Base-by-base conservation (phyloP, 2,329 filamentous ascomycete genomes). In the Periconia sp. region DNA sequence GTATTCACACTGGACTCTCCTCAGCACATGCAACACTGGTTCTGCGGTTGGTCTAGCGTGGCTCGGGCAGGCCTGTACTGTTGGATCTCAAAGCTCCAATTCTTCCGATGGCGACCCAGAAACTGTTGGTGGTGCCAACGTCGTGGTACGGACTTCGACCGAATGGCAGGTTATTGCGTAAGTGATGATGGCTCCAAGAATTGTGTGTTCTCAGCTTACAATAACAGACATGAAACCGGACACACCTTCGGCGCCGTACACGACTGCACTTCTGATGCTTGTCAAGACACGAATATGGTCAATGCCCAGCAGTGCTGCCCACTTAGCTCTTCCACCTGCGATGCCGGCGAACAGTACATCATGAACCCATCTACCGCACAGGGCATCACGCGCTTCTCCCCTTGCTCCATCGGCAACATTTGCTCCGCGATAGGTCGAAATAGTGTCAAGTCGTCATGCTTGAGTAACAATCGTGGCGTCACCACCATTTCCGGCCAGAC, bases 161-260 rank as follows among this genome's bases (percentile, higher is more conserved):
- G 92, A 96, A 66, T 97, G 92, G 92, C 91, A 96, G 68, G 88
- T 97, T 45, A 89, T 97, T 70, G 92, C 92, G 56, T 65, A 50
- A 61, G 54, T 58, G n/a, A n/a, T n/a, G n/a, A 28, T 28, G 12
- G 15, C 25, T n/a, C 9, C 17, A 11, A 18, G 25, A 26, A 6
- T 29, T 22, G 7, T 15, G 18, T 17, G 19, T 36, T 16, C 17
- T 11, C 24, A 31, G 15, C 33, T 37, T 7, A 36, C 30, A 30
- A 17, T 16, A 11, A n/a, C 18, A 66, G 63, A 21, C 92, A 97
- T 66, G 92, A 97, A 71, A 86, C 86, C 3, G 92, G 92, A 1
- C 92, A 97, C 69, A 97, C 91, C 0, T 97, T 96, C 68, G 92
- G 92, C 32, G 94, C 92, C 4, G 90, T 96, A 8, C 94, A 99